Evolutionary conservation across 106 monocot species (phyloP).

Genomic region (Ottelia alismoides): DNA sequence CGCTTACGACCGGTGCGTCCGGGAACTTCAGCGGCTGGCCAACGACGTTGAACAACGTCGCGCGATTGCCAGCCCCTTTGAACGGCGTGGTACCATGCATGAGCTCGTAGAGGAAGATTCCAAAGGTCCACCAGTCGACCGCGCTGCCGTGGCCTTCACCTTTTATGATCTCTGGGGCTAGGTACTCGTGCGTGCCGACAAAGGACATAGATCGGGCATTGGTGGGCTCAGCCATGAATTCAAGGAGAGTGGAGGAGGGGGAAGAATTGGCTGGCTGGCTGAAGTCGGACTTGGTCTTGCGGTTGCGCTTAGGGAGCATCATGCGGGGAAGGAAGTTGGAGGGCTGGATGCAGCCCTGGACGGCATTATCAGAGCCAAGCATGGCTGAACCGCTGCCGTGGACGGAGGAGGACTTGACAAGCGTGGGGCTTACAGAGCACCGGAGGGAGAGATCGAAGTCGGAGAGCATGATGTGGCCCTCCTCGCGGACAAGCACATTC

Average conservation of each 20-base stretch:
- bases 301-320: slow-evolving; percentile 7
- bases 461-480: slow-evolving; percentile 85
- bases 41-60: too few species aligned
- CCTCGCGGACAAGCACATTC: slow-evolving; percentile 8
- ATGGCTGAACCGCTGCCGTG: neutral
- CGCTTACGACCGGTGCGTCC: too few species aligned
- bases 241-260: neutral
- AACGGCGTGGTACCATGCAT: slow-evolving; percentile 6
- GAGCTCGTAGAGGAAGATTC: slow-evolving; percentile 6
- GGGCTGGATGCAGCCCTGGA: slow-evolving; percentile 2
- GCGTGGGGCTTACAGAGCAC: slow-evolving; percentile 9
- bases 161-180: slow-evolving; percentile 9
- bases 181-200: slow-evolving; percentile 14
- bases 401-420: slow-evolving; percentile 3
- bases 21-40: too few species aligned
- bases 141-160: slow-evolving; percentile 12
- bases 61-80: slow-evolving; percentile 5
- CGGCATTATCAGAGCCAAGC: neutral
- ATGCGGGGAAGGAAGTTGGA: slow-evolving; percentile 3
- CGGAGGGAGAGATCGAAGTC: slow-evolving; percentile 84
- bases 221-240: slow-evolving; percentile 11
- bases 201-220: slow-evolving; percentile 9
- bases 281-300: slow-evolving; percentile 11
- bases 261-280: too few species aligned
- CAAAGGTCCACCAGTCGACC: slow-evolving; percentile 12